Evolutionary conservation across 805 yeast genomes (phyloP), one percentile per base, ranked within the genome.

Genomic region (Metschnikowia shivogae): DNA sequence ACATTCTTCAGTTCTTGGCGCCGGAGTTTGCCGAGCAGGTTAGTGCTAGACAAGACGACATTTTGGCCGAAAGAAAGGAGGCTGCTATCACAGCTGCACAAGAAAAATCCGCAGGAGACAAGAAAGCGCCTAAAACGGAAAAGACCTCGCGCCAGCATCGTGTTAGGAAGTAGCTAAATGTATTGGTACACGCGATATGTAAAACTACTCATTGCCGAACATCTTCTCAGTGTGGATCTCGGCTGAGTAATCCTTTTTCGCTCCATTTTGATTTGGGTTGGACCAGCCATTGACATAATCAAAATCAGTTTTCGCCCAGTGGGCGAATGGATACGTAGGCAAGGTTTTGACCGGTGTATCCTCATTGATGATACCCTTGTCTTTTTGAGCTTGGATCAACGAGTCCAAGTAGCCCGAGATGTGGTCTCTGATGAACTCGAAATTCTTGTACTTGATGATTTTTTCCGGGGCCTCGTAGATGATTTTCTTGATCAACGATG

Each of bases 401-500:
- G 60, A 60, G 54, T 83, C 84, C 54, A 84, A 67, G 58, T 82
- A 83, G 2, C 76, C 78, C 5, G 69, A 55, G 36, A 84, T 65
- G 55, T 82, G 85, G 53, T 80, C 83, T 59, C 85, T 73, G 55
- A 80, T 74, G 37, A 72, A 54, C 41, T 70, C 80, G 53, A 82
- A 83, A 52, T 74, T 74, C 59, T 84, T 84, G 63, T 84, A 84
- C 58, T 78, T 78, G 57, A 79, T 63, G 48, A 84, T 84, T 41
- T 74, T 76, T 49, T 77, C 81, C 8, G 89, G 88, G 0, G 80
- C 88, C 59, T 83, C 88, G 50, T 65, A 77, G 29, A 84, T 65
- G 41, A 82, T 79, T 54, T 81, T 82, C 57, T 76, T 75, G 39
- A 84, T 60, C 39, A 84, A 86, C 2, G 96, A 84, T 3, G 95